Evolutionary conservation across 108 stramenopile species (phyloP).

Genomic region (Skeletonema menzelii): DNA sequence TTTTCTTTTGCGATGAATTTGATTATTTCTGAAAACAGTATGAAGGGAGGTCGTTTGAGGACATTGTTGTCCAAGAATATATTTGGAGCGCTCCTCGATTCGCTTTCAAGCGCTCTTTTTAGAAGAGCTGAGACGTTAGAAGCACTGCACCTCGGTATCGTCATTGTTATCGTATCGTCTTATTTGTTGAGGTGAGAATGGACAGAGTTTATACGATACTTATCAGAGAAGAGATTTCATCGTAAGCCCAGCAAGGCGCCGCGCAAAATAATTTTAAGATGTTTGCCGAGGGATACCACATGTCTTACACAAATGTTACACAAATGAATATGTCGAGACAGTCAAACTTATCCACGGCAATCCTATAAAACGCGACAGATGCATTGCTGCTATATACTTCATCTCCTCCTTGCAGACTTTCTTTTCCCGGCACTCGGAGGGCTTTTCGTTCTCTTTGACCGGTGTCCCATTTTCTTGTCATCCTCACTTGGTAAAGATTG

Average conservation of each 20-base stretch:
- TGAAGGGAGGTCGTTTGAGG: constrained; percentile 20
- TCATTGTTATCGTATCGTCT: too few species aligned
- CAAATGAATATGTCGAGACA: too few species aligned
- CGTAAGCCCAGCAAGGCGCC: too few species aligned
- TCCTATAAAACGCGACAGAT: too few species aligned
- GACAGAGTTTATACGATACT: too few species aligned
- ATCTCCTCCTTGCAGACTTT: neutral
- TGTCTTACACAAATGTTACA: too few species aligned
- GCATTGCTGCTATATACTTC: neutral
- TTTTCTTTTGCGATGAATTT: constrained; percentile 8
- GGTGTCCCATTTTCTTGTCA: neutral
- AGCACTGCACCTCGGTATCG: neutral
- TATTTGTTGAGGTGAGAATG: too few species aligned
- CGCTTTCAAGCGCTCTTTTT: neutral
- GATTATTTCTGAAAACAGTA: constrained; percentile 11
- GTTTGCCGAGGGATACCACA: too few species aligned
- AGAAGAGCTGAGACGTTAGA: neutral
- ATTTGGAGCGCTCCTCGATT: neutral
- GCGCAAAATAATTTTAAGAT: too few species aligned
- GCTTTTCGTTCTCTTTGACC: neutral
- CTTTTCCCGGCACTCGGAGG: neutral
- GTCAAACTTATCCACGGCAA: neutral
- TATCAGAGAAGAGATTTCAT: too few species aligned
- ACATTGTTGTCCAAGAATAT: constrained; percentile 17
- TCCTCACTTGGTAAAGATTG: constrained; percentile 12